phyloP scores from a whole-genome alignment of 352 stramenopile species.

The Aphanomyces stellatus region DNA sequence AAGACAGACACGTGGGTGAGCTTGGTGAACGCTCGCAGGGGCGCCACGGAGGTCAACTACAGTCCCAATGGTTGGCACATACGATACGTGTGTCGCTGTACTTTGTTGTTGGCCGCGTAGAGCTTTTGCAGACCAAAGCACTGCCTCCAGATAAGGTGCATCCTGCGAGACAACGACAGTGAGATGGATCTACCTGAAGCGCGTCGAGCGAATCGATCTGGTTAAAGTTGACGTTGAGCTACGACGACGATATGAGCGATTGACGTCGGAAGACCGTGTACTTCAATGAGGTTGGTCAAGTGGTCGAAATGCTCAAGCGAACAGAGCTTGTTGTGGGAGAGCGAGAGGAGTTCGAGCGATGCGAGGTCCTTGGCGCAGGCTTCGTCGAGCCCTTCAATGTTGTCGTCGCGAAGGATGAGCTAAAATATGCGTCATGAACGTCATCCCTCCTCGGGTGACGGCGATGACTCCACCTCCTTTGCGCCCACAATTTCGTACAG shows the following conservation, averaged over 20 bases:
- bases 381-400: slow-evolving; percentile 30
- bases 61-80: background rate
- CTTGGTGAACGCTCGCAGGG: slow-evolving; percentile 34
- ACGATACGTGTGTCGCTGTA: slow-evolving; percentile 6
- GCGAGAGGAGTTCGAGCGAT: slow-evolving; percentile 66
- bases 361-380: slow-evolving; percentile 45
- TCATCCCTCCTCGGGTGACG: background rate
- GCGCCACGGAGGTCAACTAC: slow-evolving; percentile 36
- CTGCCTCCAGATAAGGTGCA: slow-evolving; percentile 24
- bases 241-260: background rate
- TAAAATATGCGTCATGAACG: slow-evolving; percentile 19
- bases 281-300: slow-evolving; percentile 65
- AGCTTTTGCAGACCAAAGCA: slow-evolving; percentile 52
- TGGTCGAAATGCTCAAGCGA: slow-evolving; percentile 56
- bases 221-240: slow-evolving; percentile 73
- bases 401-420: slow-evolving; percentile 69
- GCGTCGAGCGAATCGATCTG: slow-evolving; percentile 38
- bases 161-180: background rate
- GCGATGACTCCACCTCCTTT: slow-evolving; percentile 40
- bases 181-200: slow-evolving; percentile 30
- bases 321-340: slow-evolving; percentile 65
- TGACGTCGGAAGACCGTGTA: slow-evolving; percentile 18
- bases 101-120: slow-evolving; percentile 53
- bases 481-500: slow-evolving; percentile 49
- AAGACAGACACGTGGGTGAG: slow-evolving; percentile 56